Conservation (phyloP, 805 yeast genomes). For the Clavispora phyllophila region DNA sequence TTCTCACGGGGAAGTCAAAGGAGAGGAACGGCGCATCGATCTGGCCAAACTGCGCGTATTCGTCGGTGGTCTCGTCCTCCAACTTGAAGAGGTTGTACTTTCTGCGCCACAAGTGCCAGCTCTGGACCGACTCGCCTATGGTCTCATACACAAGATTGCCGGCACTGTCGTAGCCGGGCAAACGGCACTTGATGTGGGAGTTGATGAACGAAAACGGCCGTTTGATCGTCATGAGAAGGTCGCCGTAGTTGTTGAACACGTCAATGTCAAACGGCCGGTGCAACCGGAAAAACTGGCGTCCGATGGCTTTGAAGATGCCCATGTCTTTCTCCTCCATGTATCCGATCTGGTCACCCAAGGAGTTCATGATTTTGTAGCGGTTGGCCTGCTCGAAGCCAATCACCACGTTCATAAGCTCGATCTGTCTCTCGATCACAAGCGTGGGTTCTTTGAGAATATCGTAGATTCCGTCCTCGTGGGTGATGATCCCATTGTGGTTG, state of each 20-base stretch:
- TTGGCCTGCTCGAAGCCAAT: constrained; percentile 92
- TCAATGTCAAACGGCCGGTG: constrained; percentile 85
- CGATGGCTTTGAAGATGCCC: constrained; percentile 61
- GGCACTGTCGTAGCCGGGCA: constrained; percentile 47
- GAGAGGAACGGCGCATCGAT: constrained; percentile 85
- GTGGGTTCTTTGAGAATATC: constrained; percentile 73
- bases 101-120: constrained; percentile 94
- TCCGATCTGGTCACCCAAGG: constrained; percentile 71
- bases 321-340: constrained; percentile 77
- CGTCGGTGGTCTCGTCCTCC: constrained; percentile 36
- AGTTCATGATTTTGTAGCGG: constrained; percentile 66
- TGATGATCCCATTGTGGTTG: constrained; percentile 47
- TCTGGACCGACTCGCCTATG: constrained; percentile 84
- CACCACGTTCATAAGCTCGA: constrained; percentile 83
- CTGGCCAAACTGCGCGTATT: constrained; percentile 73
- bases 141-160: constrained; percentile 38
- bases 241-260: constrained; percentile 60
- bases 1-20: constrained; percentile 75
- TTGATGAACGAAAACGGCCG: constrained; percentile 87
- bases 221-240: constrained; percentile 56
- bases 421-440: constrained; percentile 77
- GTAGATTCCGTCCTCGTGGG: constrained; percentile 54
- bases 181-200: constrained; percentile 71
- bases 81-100: constrained; percentile 71
- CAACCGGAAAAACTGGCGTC: constrained; percentile 75